Evolutionary conservation across 208 protist genomes (phyloP), one percentile per base, ranked within the genome.

Genomic region (Naegleria fowleri): DNA sequence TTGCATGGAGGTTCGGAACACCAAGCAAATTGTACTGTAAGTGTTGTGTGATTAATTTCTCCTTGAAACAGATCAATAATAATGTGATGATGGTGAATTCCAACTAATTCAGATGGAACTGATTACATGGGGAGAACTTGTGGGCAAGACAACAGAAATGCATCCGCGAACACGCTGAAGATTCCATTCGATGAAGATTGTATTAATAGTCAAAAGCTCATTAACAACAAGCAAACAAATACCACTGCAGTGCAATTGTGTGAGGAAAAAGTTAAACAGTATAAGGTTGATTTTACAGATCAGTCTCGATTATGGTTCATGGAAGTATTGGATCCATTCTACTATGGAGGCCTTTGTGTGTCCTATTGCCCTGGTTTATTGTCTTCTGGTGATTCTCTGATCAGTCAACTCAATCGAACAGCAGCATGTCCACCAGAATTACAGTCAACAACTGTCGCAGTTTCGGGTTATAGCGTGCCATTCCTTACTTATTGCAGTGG

Each of bases 271-370:
- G 43, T 88, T n/a, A n/a, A 88, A 38, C 0, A 13, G 7, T 52
- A 16, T 33, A 88, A 38, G n/a, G 41, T 38, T 39, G 84, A 88
- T 55, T 38, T 88, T 15, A 58, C 41, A 3, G 5, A n/a, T 88
- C 39, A 58, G n/a, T 7, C 0, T 48, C 39, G 38, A 19, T 88
- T 88, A 25, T 88, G 84, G 84, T 88, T 88, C 41, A 88, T 88
- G 84, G 84, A 88, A n/a, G 19, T 88, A n/a, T 39, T 33, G 16
- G 29, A 88, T 22, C 41, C 41, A 13, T 33, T 38, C 9, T 48
- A 15, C 16, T 88, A 88, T 88, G 84, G 84, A 38, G 84, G 84
- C 36, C 4, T 88, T 2, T 88, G 84, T 55, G 84, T 88, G 29
- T 16, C 7, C 0, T 88, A 88, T 38, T 88, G 84, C 55, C 84